phyloP scores from a whole-genome alignment of 768 basidiomycete genomes.

The Myochromella boudieri region DNA sequence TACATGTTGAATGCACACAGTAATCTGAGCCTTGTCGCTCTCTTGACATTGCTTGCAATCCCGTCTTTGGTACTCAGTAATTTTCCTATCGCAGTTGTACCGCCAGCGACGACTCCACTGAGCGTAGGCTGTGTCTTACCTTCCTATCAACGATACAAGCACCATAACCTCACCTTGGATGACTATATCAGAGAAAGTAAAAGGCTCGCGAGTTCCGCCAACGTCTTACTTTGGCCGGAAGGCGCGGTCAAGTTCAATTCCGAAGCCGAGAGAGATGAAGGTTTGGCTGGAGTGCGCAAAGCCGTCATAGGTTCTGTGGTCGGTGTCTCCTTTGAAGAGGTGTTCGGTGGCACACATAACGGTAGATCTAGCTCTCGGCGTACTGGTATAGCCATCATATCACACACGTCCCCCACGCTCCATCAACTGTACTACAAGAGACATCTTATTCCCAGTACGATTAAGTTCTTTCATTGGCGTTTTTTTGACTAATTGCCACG shows the following conservation, averaged over 20 bases:
- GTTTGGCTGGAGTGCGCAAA: slow-evolving; percentile 43
- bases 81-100: slow-evolving; percentile 39
- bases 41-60: slow-evolving; percentile 46
- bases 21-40: slow-evolving; percentile 33
- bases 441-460: slow-evolving; percentile 76
- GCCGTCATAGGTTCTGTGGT: slow-evolving; percentile 43
- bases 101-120: slow-evolving; percentile 52
- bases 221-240: slow-evolving; percentile 79
- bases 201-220: slow-evolving; percentile 42
- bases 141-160: too few species aligned
- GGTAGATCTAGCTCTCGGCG: slow-evolving; percentile 40
- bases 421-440: slow-evolving; percentile 70
- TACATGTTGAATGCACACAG: slow-evolving; percentile 18
- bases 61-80: slow-evolving; percentile 53
- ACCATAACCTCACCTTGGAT: slow-evolving; percentile 42
- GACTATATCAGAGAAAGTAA: slow-evolving; percentile 63
- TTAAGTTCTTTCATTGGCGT: background rate
- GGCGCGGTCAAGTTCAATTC: slow-evolving; percentile 68
- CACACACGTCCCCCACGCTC: slow-evolving; percentile 30
- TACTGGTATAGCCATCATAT: slow-evolving; percentile 67
- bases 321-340: slow-evolving; percentile 75
- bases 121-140: slow-evolving; percentile 72
- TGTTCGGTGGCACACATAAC: slow-evolving; percentile 37
- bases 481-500: slow-evolving; percentile 6
- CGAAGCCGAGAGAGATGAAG: slow-evolving; percentile 44